Evolutionary conservation across 805 yeast species (phyloP).

Genomic region (Spathaspora gorwiae): DNA sequence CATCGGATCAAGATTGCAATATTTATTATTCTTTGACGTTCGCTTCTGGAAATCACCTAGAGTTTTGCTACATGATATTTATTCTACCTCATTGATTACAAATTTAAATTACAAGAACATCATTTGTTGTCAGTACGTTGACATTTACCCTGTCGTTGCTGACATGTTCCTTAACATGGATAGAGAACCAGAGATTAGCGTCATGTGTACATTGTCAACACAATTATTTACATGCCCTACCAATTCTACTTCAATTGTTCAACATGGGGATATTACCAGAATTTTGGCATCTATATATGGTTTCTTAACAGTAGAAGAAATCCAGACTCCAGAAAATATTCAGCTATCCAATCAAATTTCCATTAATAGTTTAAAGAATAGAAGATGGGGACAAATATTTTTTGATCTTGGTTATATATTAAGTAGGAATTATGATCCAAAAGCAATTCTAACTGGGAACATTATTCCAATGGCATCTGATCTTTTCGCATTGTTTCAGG

Average conservation of each 20-base stretch:
- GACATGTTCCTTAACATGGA: constrained; percentile 70
- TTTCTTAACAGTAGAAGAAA: constrained; percentile 52
- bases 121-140: constrained; percentile 77
- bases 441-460: constrained; percentile 39
- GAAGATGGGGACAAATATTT: constrained; percentile 75
- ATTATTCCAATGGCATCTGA: constrained; percentile 61
- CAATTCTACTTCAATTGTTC: constrained; percentile 58
- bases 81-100: constrained; percentile 60
- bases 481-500: constrained; percentile 66
- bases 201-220: constrained; percentile 68
- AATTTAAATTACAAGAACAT: constrained; percentile 51
- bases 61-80: constrained; percentile 54
- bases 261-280: constrained; percentile 60
- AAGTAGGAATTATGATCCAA: constrained; percentile 59
- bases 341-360: constrained; percentile 33
- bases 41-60: constrained; percentile 68
- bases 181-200: constrained; percentile 82
- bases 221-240: constrained; percentile 91
- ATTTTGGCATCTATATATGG: constrained; percentile 61
- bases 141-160: constrained; percentile 70
- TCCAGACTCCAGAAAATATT: constrained; percentile 41
- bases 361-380: constrained; percentile 52
- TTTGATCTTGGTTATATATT: constrained; percentile 76
- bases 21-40: constrained; percentile 59
- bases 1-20: constrained; percentile 55